These are phyloP conservation scores for Phaseolus lunatus DNA, from an alignment of 306 rosid genomes.

Conservation along the genomic window DNA sequence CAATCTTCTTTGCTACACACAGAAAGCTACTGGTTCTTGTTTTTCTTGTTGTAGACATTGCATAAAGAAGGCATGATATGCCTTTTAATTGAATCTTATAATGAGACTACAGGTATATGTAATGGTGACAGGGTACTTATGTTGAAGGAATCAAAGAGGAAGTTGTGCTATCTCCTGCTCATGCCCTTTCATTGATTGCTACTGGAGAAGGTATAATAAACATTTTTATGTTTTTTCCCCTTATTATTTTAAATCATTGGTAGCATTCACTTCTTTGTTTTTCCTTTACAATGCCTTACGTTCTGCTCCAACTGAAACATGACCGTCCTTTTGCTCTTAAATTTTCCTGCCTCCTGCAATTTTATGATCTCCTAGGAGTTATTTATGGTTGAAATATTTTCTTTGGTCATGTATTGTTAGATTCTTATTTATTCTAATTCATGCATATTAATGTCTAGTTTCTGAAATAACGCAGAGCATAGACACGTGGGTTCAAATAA, in stretches of 20 bases:
- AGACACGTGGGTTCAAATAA: slow-evolving; percentile 94
- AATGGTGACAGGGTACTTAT: slow-evolving; percentile 74
- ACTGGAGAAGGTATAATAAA: slow-evolving; percentile 77
- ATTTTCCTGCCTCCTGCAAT: slow-evolving; percentile 24
- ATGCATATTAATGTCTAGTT: slow-evolving; percentile 42
- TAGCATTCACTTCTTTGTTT: slow-evolving; percentile 24
- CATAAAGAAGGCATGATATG: slow-evolving; percentile 18
- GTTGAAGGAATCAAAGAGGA: slow-evolving; percentile 96
- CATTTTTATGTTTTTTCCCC: neutral
- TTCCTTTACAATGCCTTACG: slow-evolving; percentile 16
- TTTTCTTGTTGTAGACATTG: slow-evolving; percentile 5
- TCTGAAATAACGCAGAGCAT: slow-evolving; percentile 68
- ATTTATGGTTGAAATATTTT: slow-evolving; percentile 8
- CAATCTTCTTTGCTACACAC: neutral
- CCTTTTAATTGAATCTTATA: slow-evolving; percentile 35
- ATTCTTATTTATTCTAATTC: slow-evolving; percentile 35
- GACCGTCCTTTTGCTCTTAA: slow-evolving; percentile 20
- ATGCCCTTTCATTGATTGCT: slow-evolving; percentile 92
- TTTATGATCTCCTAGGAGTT: slow-evolving; percentile 13
- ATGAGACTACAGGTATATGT: slow-evolving; percentile 29
- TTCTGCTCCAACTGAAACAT: slow-evolving; percentile 25
- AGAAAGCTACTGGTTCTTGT: neutral
- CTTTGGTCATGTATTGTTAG: slow-evolving; percentile 26
- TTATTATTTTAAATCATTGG: slow-evolving; percentile 36
- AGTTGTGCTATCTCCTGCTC: slow-evolving; percentile 93